Conservation (phyloP, 2,329 filamentous ascomycete genomes). For the Monosporascus ibericus region DNA sequence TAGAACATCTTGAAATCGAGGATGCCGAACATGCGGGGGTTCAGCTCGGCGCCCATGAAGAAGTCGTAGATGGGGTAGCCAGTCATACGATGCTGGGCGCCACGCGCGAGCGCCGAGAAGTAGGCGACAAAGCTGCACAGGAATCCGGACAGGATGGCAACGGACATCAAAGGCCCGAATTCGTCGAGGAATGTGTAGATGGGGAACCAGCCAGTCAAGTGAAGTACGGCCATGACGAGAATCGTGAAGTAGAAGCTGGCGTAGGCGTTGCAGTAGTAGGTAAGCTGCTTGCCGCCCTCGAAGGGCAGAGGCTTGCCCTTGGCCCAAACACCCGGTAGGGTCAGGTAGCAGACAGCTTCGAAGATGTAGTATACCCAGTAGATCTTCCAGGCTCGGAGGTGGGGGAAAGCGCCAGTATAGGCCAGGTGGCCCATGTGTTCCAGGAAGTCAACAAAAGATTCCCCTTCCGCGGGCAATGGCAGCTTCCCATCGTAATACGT, state of each 20-base stretch:
- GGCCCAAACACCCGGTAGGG: slow-evolving; percentile 79
- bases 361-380: slow-evolving; percentile 93
- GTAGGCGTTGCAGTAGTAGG: slow-evolving; percentile 91
- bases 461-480: slow-evolving; percentile 58
- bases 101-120: slow-evolving; percentile 72
- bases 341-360: slow-evolving; percentile 75
- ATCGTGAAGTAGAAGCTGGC: slow-evolving; percentile 85
- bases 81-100: slow-evolving; percentile 88
- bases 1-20: slow-evolving; percentile 97
- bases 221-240: slow-evolving; percentile 60
- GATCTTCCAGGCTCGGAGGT: slow-evolving; percentile 76
- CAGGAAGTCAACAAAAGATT: slow-evolving; percentile 66
- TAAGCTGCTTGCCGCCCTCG: slow-evolving; percentile 75
- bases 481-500: slow-evolving; percentile 85
- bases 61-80: slow-evolving; percentile 82
- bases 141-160: slow-evolving; percentile 88
- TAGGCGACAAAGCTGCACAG: slow-evolving; percentile 79
- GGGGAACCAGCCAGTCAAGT: slow-evolving; percentile 79
- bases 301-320: slow-evolving; percentile 85
- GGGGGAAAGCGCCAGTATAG: slow-evolving; percentile 81
- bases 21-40: slow-evolving; percentile 80
- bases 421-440: slow-evolving; percentile 64
- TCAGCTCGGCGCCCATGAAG: slow-evolving; percentile 88
- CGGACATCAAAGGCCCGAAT: slow-evolving; percentile 87
- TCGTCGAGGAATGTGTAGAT: slow-evolving; percentile 91